A percentile compares a stretch with the other conserved stretches of the same genome.
Conservation (phyloP, 106 monocot species). For the Acanthochlamys bracteata region DNA sequence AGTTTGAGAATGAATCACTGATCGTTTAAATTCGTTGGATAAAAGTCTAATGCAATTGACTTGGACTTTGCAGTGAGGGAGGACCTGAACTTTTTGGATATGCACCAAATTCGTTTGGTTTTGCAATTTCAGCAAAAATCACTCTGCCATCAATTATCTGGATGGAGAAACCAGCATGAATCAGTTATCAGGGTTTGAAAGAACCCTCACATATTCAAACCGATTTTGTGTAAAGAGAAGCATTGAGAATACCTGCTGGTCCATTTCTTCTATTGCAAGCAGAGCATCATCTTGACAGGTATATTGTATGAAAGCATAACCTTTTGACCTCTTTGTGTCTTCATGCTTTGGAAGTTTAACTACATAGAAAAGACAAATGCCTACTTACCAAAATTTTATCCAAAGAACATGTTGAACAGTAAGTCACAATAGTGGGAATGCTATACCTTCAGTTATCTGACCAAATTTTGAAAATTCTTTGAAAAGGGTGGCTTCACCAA, state of each 20-base stretch:
- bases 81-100: constrained; percentile 39
- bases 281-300: constrained; percentile 48
- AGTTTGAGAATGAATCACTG: too few relatives aligned
- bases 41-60: too few relatives aligned
- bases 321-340: constrained; percentile 45
- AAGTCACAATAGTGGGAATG: background rate
- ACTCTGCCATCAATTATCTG: constrained; percentile 40
- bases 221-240: background rate
- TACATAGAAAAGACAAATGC: constrained; percentile 1
- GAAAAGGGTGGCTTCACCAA: constrained; percentile 34
- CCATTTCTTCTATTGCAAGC: constrained; percentile 49
- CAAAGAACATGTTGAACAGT: background rate
- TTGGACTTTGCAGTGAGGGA: constrained; percentile 8
- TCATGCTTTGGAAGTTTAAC: constrained; percentile 40
- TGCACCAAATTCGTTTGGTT: constrained; percentile 20
- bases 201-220: background rate
- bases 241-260: constrained; percentile 25
- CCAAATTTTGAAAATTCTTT: constrained; percentile 47
- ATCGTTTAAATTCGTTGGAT: too few relatives aligned
- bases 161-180: background rate
- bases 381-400: background rate
- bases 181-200: background rate
- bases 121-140: constrained; percentile 43
- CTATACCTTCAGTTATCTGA: constrained; percentile 33
- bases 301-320: constrained; percentile 61